Conservation (phyloP, 345 rosid genomes). For the Chamaenerion angustifolium region DNA sequence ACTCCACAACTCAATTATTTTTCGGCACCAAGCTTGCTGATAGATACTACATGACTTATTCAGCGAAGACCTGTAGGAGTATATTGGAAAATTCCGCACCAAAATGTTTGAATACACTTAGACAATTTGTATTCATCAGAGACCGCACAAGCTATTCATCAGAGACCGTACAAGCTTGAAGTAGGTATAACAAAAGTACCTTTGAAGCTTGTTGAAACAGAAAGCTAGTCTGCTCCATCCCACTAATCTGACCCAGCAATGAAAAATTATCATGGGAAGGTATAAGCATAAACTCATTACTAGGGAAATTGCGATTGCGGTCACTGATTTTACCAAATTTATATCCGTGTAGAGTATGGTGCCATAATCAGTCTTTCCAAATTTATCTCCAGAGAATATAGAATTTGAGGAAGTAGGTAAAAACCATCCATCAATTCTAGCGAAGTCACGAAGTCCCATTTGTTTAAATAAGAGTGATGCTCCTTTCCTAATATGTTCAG, state of each 20-base stretch:
- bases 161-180: not conserved
- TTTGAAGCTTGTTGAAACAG: slow-evolving; percentile 95
- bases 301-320: slow-evolving; percentile 3
- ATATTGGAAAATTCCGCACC: too few species aligned
- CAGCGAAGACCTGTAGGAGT: too few species aligned
- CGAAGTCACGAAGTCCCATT: slow-evolving; percentile 80
- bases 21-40: too few species aligned
- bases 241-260: slow-evolving; percentile 61
- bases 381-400: slow-evolving; percentile 27
- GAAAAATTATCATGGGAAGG: slow-evolving; percentile 8
- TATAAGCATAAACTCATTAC: slow-evolving; percentile 1
- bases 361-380: slow-evolving; percentile 32
- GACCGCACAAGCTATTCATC: not conserved
- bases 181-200: slow-evolving; percentile 25
- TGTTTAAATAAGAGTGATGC: slow-evolving; percentile 59
- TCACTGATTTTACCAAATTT: slow-evolving; percentile 51
- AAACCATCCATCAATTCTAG: slow-evolving; percentile 95
- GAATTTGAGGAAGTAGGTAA: slow-evolving; percentile 37
- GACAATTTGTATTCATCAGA: not conserved
- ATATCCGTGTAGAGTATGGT: slow-evolving; percentile 66
- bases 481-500: slow-evolving; percentile 62
- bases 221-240: slow-evolving; percentile 98
- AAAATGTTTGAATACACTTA: not conserved
- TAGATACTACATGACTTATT: too few species aligned
- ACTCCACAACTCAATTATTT: too few species aligned